Conservation (phyloP, 495 filamentous ascomycete genomes). For the Xylaria sp. region DNA sequence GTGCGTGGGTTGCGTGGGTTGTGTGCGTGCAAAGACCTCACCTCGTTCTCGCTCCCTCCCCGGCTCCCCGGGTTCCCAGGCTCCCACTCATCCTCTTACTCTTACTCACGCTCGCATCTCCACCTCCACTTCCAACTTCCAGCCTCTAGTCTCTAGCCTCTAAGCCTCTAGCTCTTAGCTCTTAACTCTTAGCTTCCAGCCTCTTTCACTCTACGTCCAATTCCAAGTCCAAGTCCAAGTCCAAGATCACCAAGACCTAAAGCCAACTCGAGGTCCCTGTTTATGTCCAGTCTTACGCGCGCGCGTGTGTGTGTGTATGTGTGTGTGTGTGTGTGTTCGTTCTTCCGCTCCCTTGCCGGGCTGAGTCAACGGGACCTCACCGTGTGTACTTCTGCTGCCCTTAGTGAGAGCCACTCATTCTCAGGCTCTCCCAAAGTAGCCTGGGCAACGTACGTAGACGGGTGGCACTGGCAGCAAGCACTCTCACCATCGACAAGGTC, state of each 20-base stretch:
- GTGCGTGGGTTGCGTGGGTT: too few relatives aligned
- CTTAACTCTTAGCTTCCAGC: background rate
- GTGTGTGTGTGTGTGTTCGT: too few relatives aligned
- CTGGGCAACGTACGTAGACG: background rate
- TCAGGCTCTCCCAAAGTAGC: slow-evolving; percentile 9
- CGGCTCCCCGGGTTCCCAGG: too few relatives aligned
- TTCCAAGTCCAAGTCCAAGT: background rate
- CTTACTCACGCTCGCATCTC: background rate
- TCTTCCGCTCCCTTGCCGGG: too few relatives aligned
- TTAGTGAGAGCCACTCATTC: slow-evolving; percentile 13
- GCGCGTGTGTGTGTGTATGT: too few relatives aligned
- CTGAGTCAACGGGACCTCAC: slow-evolving; percentile 13
- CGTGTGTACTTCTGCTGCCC: background rate
- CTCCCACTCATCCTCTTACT: background rate
- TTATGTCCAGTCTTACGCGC: too few relatives aligned
- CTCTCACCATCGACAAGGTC: slow-evolving; percentile 34
- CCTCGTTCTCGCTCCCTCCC: background rate
- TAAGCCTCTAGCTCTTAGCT: background rate
- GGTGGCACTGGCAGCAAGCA: background rate
- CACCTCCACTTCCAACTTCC: background rate
- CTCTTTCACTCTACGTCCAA: background rate
- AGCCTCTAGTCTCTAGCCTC: background rate
- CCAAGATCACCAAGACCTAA: too few relatives aligned
- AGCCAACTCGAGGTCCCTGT: background rate
- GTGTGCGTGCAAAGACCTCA: background rate